Evolutionary conservation across 164 flowering plant genomes (phyloP), one percentile per base, ranked within the genome.

Genomic region (Tetracentron sinense): DNA sequence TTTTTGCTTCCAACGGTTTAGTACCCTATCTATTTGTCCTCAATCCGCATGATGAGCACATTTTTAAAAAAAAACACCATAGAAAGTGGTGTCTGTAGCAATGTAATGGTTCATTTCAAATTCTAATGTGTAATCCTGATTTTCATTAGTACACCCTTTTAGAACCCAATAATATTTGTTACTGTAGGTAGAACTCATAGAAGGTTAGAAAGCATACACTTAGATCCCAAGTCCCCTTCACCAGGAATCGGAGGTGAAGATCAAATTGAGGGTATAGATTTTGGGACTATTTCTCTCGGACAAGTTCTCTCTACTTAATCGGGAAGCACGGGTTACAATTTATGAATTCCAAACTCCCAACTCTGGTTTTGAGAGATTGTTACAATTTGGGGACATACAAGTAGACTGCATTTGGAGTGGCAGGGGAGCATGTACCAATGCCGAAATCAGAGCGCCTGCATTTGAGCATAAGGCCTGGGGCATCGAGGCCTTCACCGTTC

Each of bases 271-370:
- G n/a, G n/a, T n/a, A n/a, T n/a, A 12, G 56, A 53, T 26, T 27
- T 2, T 53, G 44, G 44, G 30, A 31, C 22, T 6, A 54, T 54
- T n/a, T 70, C 64, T 2, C 56, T 6, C 1, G 71, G 33, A 59
- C 71, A 76, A 55, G 75, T 64, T 58, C 67, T 69, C 42, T 83
- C 88, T 22, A 70, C 55, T 56, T 72, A 69, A 52, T 84, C 89
- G 2, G 77, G 77, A 74, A 78, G 89, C 62, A 68, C 60, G 1
- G 70, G 77, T 14, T 82, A n/a, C n/a, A n/a, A n/a, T n/a, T n/a
- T n/a, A n/a, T n/a, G n/a, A n/a, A n/a, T n/a, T n/a, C 25, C 23
- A 1, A 12, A 47, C 22, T 27, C 33, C 8, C 44, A 12, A 10
- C 14, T 38, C 11, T 8, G 14, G 11, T 4, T 1, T 1, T 12